Evolutionary conservation across 2,329 filamentous ascomycete species (phyloP), one percentile per base, ranked within the genome.

Genomic region (Colletotrichum chrysophilum): DNA sequence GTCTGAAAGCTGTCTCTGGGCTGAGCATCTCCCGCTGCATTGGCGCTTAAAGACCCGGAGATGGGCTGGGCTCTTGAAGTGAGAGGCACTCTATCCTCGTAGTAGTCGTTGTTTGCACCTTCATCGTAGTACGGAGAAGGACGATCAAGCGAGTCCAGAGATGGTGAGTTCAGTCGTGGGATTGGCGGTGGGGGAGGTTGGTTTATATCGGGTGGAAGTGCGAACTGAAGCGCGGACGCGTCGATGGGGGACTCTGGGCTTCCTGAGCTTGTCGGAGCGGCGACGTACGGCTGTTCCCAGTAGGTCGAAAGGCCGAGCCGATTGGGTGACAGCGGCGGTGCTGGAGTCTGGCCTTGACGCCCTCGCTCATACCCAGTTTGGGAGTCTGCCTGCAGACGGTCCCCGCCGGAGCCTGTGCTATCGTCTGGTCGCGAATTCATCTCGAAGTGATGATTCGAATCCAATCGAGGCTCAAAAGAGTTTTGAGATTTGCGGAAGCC

Each of bases 71-170:
- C 88, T 56, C 87, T 83, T n/a, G 87, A 86, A 16, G 90, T 91
- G 66, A 93, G 85, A 30, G 92, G 92, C 16, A 90, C 86, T 55
- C 86, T 86, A 80, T 93, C 92, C 76, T 93, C 89, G 61, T 87
- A 84, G 77, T 87, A 87, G 76, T 89, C 86, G 7, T 83, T 81
- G n/a, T 82, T 83, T 48, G 82, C 78, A 10, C 77, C 68, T 26
- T 80, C 79, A 64, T 84, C 84, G n/a, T 81, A 80, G 62, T 85
- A 86, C 8, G 83, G 80, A 10, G 78, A 76, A 12, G 80, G 80
- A n/a, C 80, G 76, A 60, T 82, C 79, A 48, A 83, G 84, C 58
- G 80, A 81, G 69, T 83, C 81, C 73, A 79, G 75, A 60, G 81
- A 80, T 8, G 77, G 64, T 12, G 70, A 75, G 24, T 60, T 67